These are phyloP conservation scores for Exophiala viscosa DNA, from an alignment of 2,329 filamentous ascomycete species.

Conservation along the genomic window DNA sequence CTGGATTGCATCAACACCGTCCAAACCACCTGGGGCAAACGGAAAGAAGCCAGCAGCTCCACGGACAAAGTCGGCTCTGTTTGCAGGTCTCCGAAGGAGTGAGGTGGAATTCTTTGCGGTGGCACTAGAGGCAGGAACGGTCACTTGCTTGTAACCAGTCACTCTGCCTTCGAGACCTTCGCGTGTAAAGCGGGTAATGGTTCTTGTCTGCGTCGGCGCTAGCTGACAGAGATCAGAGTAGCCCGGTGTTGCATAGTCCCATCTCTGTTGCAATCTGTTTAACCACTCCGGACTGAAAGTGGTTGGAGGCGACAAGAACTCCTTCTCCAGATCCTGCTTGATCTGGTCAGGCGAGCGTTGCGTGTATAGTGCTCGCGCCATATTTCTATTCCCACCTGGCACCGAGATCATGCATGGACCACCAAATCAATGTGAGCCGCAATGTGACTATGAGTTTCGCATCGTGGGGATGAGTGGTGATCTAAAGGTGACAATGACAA, in stretches of 20 bases:
- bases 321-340: constrained; percentile 67
- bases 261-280: constrained; percentile 80
- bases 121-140: constrained; percentile 79
- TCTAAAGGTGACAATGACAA: no score
- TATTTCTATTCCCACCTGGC: not conserved
- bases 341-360: constrained; percentile 38
- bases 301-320: constrained; percentile 74
- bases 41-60: constrained; percentile 92
- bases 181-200: constrained; percentile 86
- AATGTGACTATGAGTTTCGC: no score
- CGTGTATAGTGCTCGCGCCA: not conserved
- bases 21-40: constrained; percentile 85
- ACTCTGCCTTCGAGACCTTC: constrained; percentile 90
- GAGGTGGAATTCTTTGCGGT: constrained; percentile 96
- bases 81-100: constrained; percentile 77
- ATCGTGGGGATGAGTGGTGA: no score
- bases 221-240: constrained; percentile 81
- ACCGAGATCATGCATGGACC: not conserved
- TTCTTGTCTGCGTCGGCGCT: constrained; percentile 86
- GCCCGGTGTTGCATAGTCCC: constrained; percentile 71
- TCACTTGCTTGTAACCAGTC: constrained; percentile 90
- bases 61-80: constrained; percentile 83
- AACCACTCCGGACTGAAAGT: constrained; percentile 83
- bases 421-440: not conserved
- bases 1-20: constrained; percentile 79